A percentile compares a stretch with the other conserved stretches of the same genome.
phyloP scores from a whole-genome alignment of 1,284 basidiomycete genomes.

The Pseudozyma hubeiensis region DNA sequence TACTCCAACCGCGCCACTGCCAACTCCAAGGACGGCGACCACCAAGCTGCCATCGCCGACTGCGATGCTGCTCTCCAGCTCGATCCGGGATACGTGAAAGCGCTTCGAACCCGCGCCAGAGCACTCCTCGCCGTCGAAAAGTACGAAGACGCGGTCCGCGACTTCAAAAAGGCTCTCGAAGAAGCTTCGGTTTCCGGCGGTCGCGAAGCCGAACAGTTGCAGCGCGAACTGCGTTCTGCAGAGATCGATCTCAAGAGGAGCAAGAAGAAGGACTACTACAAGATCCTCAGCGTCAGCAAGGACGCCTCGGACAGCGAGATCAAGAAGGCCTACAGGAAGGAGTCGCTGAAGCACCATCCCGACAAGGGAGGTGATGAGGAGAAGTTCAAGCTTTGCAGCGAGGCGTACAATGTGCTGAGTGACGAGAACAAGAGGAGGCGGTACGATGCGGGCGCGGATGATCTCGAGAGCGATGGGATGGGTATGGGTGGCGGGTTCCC shows the following conservation, averaged over 20 bases:
- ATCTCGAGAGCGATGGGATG: constrained; percentile 58
- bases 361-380: constrained; percentile 69
- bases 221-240: constrained; percentile 72
- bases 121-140: constrained; percentile 80
- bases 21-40: constrained; percentile 76
- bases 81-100: constrained; percentile 80
- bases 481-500: constrained; percentile 33
- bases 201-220: constrained; percentile 75
- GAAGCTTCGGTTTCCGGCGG: constrained; percentile 69
- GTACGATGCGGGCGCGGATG: constrained; percentile 66
- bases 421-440: constrained; percentile 62
- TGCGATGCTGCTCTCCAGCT: constrained; percentile 78
- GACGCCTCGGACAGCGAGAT: constrained; percentile 83
- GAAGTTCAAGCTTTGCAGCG: constrained; percentile 67
- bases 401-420: constrained; percentile 63
- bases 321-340: constrained; percentile 73
- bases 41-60: constrained; percentile 79
- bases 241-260: constrained; percentile 65
- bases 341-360: constrained; percentile 67
- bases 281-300: constrained; percentile 79
- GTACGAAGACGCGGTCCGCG: constrained; percentile 78
- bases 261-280: constrained; percentile 76
- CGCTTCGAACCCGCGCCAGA: constrained; percentile 83
- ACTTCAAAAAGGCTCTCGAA: constrained; percentile 82
- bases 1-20: constrained; percentile 87